phyloP scores from a whole-genome alignment of 106 monocot species.

The Vanilla planifolia region DNA sequence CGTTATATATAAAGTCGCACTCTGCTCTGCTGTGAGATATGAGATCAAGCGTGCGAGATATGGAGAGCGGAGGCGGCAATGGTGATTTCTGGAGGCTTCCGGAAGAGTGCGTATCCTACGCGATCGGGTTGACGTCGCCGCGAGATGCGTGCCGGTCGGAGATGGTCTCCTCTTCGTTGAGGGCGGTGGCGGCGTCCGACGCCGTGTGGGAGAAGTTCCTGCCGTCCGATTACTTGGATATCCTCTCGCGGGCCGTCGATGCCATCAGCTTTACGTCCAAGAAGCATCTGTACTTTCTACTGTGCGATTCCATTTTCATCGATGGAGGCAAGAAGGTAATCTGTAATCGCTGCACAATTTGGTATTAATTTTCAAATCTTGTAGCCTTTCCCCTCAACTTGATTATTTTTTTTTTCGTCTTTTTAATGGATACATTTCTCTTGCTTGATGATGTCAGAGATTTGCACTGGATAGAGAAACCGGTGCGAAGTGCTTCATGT shows the following conservation, averaged over 20 bases:
- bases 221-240: conserved; percentile 25
- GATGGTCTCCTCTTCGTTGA: conserved; percentile 23
- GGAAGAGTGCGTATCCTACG: conserved; percentile 45
- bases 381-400: too few relatives aligned
- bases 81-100: conserved; percentile 9
- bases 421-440: too few relatives aligned
- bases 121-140: conserved; percentile 37
- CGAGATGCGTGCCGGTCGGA: conserved; percentile 35
- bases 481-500: conserved; percentile 59
- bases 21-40: too few relatives aligned
- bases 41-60: too few relatives aligned
- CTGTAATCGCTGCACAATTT: too few relatives aligned
- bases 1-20: too few relatives aligned
- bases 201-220: conserved; percentile 39
- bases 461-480: conserved; percentile 59
- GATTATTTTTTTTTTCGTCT: too few relatives aligned
- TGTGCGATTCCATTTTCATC: conserved; percentile 41
- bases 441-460: too few relatives aligned
- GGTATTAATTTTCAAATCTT: too few relatives aligned
- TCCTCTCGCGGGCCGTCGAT: conserved; percentile 26
- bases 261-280: conserved; percentile 17
- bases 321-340: conserved; percentile 44
- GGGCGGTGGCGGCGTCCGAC: conserved; percentile 34
- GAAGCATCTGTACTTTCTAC: conserved; percentile 33
- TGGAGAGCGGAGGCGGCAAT: not conserved